Conservation (phyloP, 306 rosid species). For the Malus orientalis region DNA sequence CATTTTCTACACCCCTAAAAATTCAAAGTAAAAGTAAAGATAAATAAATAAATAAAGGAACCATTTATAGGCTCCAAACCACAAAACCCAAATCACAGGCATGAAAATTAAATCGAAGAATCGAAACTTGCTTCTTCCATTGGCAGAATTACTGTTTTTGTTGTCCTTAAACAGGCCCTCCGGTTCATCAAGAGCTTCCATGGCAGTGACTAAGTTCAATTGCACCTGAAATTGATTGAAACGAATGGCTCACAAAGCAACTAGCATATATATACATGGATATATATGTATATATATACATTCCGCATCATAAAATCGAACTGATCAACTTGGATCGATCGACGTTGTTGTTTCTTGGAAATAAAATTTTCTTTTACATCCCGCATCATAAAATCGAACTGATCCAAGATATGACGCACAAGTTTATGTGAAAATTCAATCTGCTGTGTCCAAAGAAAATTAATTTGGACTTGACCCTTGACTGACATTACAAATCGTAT, state of each 20-base stretch:
- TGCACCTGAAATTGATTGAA: constrained; percentile 27
- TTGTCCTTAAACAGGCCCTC: constrained; percentile 9
- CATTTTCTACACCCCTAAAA: constrained; percentile 21
- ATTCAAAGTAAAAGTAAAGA: neutral
- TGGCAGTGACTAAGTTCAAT: constrained; percentile 24
- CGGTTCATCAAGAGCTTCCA: constrained; percentile 34
- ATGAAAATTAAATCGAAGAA: neutral
- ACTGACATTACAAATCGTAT: too few species aligned
- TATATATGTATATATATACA: too few species aligned
- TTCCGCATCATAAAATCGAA: too few species aligned
- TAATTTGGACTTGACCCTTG: neutral
- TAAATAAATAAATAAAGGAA: too few species aligned
- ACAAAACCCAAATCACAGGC: neutral
- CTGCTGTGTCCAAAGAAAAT: neutral
- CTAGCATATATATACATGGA: neutral
- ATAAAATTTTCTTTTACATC: neutral
- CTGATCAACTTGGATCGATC: neutral
- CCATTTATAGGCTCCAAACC: neutral
- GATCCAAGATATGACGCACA: neutral
- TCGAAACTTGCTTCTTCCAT: constrained; percentile 37
- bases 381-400: neutral
- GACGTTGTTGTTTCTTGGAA: neutral
- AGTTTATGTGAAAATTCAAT: neutral
- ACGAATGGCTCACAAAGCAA: neutral
- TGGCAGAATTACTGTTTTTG: constrained; percentile 7